Conservation (phyloP, 257 asterid species). For the Solanum verrucosum region DNA sequence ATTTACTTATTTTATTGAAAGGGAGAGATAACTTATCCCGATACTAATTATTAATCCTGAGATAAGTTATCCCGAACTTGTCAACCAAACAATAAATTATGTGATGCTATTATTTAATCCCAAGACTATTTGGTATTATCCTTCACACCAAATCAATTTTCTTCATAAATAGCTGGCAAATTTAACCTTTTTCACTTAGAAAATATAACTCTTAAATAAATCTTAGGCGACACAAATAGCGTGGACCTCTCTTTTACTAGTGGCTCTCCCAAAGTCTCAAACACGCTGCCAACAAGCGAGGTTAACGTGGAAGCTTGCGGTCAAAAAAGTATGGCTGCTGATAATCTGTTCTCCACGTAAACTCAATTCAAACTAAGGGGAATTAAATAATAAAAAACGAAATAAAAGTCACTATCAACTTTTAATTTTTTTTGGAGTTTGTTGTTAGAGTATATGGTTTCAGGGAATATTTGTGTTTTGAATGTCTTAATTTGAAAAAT, state of each 20-base stretch:
- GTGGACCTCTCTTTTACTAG: not conserved
- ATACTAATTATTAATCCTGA: no score
- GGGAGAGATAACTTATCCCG: no score
- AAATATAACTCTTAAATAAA: no score
- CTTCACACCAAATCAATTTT: no score
- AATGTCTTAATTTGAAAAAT: not conserved
- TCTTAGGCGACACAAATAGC: accelerated
- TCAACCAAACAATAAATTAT: no score
- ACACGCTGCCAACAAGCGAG: not conserved
- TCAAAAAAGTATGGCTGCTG: not conserved
- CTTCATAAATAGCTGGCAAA: not conserved
- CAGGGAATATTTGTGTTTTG: not conserved
- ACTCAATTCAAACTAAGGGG: not conserved
- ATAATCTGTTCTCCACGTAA: not conserved
- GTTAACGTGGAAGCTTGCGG: not conserved
- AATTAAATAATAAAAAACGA: not conserved
- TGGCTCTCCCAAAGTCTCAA: not conserved
- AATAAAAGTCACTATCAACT: not conserved
- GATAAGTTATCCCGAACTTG: no score
- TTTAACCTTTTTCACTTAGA: not conserved
- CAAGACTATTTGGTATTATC: no score
- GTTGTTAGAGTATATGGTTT: no score
- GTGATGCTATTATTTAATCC: no score
- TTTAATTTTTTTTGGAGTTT: not conserved
- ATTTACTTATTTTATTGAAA: no score